phyloP scores from a whole-genome alignment of 1,284 basidiomycete genomes.

The Malassezia vespertilionis region DNA sequence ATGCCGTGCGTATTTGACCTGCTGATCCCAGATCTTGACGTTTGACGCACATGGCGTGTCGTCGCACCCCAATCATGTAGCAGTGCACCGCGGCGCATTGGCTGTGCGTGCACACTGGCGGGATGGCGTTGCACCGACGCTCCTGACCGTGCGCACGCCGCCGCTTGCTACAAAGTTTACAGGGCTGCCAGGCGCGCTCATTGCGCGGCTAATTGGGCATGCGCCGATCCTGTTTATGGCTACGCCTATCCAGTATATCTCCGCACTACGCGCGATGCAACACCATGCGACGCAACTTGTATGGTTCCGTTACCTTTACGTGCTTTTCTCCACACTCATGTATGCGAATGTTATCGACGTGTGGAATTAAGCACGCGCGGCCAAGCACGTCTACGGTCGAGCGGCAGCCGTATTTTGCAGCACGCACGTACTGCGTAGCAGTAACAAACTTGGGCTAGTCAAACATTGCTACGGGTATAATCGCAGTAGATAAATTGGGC shows the following conservation, averaged over 20 bases:
- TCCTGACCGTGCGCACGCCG: slow-evolving; percentile 9
- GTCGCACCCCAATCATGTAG: slow-evolving; percentile 76
- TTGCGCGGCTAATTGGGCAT: not conserved
- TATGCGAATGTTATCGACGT: slow-evolving; percentile 18
- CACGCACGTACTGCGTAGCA: too few species aligned
- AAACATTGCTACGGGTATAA: too few species aligned
- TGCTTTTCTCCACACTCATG: slow-evolving; percentile 36
- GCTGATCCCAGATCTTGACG: slow-evolving; percentile 59
- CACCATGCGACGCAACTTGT: slow-evolving; percentile 37
- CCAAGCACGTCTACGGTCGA: too few species aligned
- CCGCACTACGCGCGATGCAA: slow-evolving; percentile 29
- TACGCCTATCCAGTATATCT: not conserved
- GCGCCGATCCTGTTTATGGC: not conserved
- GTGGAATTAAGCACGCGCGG: too few species aligned
- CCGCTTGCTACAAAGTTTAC: slow-evolving; percentile 10
- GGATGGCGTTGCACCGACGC: not conserved
- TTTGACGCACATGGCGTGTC: slow-evolving; percentile 77
- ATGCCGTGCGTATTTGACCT: slow-evolving; percentile 7
- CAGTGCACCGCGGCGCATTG: slow-evolving; percentile 55
- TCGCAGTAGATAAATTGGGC: too few species aligned
- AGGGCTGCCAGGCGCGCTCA: not conserved
- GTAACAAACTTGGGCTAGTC: too few species aligned
- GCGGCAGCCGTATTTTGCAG: too few species aligned
- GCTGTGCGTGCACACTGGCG: not conserved
- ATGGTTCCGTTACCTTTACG: slow-evolving; percentile 42